These are phyloP conservation scores for Vitis rupestris DNA, from an alignment of 164 flowering plant species.

Conservation along the genomic window DNA sequence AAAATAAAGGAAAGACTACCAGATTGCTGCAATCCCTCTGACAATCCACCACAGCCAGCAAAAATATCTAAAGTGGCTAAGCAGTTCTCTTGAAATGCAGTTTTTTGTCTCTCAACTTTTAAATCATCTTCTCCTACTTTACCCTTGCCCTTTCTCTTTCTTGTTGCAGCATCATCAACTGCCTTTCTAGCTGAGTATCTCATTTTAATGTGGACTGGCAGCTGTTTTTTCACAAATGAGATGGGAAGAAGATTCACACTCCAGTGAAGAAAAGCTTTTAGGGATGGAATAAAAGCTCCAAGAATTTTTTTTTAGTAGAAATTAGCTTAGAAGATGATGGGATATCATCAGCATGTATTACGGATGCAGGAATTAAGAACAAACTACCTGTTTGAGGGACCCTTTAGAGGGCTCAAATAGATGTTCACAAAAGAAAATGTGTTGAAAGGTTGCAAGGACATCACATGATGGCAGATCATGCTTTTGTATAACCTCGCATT, in stretches of 20 bases:
- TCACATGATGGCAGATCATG: conserved; percentile 49
- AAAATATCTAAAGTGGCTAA: conserved; percentile 90
- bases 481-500: conserved; percentile 77
- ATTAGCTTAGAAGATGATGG: background rate
- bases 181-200: conserved; percentile 30
- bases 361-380: background rate
- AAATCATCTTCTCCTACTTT: conserved; percentile 56
- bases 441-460: conserved; percentile 54
- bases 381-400: conserved; percentile 72
- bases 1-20: conserved; percentile 35
- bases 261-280: background rate
- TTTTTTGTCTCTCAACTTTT: conserved; percentile 22
- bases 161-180: conserved; percentile 35
- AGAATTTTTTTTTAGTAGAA: background rate
- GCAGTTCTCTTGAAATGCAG: conserved; percentile 25
- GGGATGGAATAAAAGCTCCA: background rate
- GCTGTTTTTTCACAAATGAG: conserved; percentile 32
- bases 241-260: background rate
- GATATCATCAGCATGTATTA: no score
- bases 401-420: conserved; percentile 78
- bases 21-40: conserved; percentile 79
- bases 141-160: conserved; percentile 81
- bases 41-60: conserved; percentile 99
- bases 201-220: conserved; percentile 58
- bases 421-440: conserved; percentile 81